Evolutionary conservation across 352 stramenopile genomes (phyloP).

Genomic region (Globisporangium radiosum): DNA sequence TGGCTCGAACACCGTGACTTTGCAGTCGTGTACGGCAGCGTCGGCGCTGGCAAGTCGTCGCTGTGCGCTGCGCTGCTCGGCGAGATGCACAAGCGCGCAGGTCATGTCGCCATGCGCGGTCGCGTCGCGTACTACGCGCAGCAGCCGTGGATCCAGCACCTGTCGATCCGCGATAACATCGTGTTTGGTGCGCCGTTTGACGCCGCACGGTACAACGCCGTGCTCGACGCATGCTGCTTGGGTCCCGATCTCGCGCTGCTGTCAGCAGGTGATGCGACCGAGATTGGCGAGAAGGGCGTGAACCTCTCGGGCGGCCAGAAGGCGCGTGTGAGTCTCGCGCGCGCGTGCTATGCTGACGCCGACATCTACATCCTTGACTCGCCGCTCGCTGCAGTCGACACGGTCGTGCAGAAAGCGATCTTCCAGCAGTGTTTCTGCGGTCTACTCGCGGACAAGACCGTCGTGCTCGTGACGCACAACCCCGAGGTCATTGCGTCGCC

Average conservation of each 20-base stretch:
- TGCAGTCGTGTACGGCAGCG: constrained; percentile 37
- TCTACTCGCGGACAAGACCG: constrained; percentile 33
- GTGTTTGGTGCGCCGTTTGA: constrained; percentile 80
- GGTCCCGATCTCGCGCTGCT: constrained; percentile 82
- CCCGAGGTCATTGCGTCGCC: constrained; percentile 46
- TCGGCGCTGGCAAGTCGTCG: constrained; percentile 54
- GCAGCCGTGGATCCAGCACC: constrained; percentile 93
- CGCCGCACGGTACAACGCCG: constrained; percentile 32
- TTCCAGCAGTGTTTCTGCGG: constrained; percentile 46
- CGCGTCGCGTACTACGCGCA: constrained; percentile 71
- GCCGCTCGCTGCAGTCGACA: constrained; percentile 88
- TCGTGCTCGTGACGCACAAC: constrained; percentile 90
- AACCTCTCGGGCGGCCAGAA: constrained; percentile 94
- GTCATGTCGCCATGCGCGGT: constrained; percentile 34
- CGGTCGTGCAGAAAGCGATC: constrained; percentile 88
- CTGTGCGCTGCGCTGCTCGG: constrained; percentile 44
- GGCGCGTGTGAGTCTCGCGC: constrained; percentile 56
- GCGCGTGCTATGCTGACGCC: constrained; percentile 51
- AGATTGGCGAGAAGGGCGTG: constrained; percentile 94
- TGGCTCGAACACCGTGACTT: constrained; percentile 37
- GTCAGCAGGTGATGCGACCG: constrained; percentile 80
- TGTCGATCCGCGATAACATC: constrained; percentile 91
- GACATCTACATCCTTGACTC: constrained; percentile 88
- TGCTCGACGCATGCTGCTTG: constrained; percentile 76
- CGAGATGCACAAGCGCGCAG: constrained; percentile 76